These are phyloP conservation scores for Setaria viridis DNA, from an alignment of 202 grass and related monocot genomes.

Conservation along the genomic window DNA sequence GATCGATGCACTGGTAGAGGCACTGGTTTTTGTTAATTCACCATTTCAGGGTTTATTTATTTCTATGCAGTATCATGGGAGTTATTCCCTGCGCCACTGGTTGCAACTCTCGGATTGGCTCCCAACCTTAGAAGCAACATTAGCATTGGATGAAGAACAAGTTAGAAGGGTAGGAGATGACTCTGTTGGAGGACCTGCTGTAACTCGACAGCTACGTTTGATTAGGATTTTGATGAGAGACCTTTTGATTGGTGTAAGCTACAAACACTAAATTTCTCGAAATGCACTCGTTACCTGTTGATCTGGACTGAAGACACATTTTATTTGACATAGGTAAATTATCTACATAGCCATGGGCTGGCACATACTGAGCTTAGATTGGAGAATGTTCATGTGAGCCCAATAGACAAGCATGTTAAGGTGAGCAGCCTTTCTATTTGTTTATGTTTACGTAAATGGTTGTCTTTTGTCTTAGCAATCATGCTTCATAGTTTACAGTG, in stretches of 20 bases:
- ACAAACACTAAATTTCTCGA: conserved; percentile 17
- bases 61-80: conserved; percentile 87
- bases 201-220: conserved; percentile 82
- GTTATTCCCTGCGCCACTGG: conserved; percentile 92
- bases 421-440: conserved; percentile 54
- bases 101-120: conserved; percentile 94
- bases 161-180: conserved; percentile 89
- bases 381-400: conserved; percentile 97
- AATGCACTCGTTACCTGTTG: conserved; percentile 11
- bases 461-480: conserved; percentile 26
- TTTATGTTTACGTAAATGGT: conserved; percentile 14
- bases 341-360: conserved; percentile 94
- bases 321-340: conserved; percentile 78
- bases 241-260: conserved; percentile 95
- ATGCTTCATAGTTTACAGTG: conserved; percentile 13
- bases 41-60: conserved; percentile 5
- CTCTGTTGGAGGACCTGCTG: conserved; percentile 81
- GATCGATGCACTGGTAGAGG: conserved; percentile 2
- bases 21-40: conserved; percentile 18
- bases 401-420: conserved; percentile 95
- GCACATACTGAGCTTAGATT: conserved; percentile 93
- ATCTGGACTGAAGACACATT: conserved; percentile 18
- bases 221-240: conserved; percentile 98
- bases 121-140: conserved; percentile 87
- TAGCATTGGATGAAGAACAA: conserved; percentile 86